Conservation (phyloP, 2,329 filamentous ascomycete species). For the Exophiala viscosa region DNA sequence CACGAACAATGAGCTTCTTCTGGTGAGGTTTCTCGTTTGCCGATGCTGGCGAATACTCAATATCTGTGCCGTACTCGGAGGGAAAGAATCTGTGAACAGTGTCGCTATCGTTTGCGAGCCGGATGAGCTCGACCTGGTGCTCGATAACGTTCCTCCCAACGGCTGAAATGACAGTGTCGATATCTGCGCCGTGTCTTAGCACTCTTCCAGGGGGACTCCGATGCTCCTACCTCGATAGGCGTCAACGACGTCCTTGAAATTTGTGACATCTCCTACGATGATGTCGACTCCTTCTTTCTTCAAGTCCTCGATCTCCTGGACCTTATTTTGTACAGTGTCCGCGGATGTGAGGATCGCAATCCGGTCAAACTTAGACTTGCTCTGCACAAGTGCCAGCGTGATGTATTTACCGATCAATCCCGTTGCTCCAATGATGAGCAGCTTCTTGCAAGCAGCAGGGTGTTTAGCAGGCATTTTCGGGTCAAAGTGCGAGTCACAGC, state of each 20-base stretch:
- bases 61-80: slow-evolving; percentile 64
- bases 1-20: slow-evolving; percentile 63
- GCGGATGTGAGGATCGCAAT: slow-evolving; percentile 57
- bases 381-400: slow-evolving; percentile 43
- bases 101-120: slow-evolving; percentile 51
- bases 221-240: slow-evolving; percentile 49
- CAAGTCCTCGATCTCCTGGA: slow-evolving; percentile 44
- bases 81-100: slow-evolving; percentile 62
- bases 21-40: slow-evolving; percentile 64
- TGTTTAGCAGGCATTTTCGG: slow-evolving; percentile 3
- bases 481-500: not conserved
- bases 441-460: slow-evolving; percentile 12
- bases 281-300: slow-evolving; percentile 50
- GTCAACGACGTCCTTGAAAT: slow-evolving; percentile 48
- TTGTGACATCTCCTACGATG: slow-evolving; percentile 53
- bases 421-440: slow-evolving; percentile 54
- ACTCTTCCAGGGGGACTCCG: not conserved
- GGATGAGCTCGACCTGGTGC: slow-evolving; percentile 59
- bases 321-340: slow-evolving; percentile 49
- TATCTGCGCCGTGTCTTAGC: slow-evolving; percentile 30
- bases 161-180: slow-evolving; percentile 63
- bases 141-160: slow-evolving; percentile 60
- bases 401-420: slow-evolving; percentile 52
- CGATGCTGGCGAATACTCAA: slow-evolving; percentile 57
- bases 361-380: slow-evolving; percentile 44